Percentiles rank a stretch among this genome's conserved stretches.
phyloP scores from a whole-genome alignment of 257 asterid genomes.

The Gynochthodes officinalis region DNA sequence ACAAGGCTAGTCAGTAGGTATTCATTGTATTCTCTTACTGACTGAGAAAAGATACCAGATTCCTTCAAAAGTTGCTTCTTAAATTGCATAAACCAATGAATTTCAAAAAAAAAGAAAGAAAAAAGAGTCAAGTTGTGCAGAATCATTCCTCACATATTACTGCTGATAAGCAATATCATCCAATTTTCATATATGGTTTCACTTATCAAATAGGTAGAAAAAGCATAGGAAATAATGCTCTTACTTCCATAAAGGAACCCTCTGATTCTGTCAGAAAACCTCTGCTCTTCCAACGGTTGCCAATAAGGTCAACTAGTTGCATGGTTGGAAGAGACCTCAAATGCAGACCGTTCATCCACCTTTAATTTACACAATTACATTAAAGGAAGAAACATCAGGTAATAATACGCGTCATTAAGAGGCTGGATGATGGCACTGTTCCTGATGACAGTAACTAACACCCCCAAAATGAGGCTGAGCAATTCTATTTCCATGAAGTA shows the following conservation, averaged over 20 bases:
- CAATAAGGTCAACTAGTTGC: slow-evolving; percentile 54
- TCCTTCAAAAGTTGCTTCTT: not conserved
- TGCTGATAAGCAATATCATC: not conserved
- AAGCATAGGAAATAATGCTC: slow-evolving; percentile 5
- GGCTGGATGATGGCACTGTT: not conserved
- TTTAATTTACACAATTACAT: slow-evolving; percentile 35
- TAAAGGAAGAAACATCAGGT: slow-evolving; percentile 12
- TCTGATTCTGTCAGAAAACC: slow-evolving; percentile 56
- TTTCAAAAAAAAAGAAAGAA: not conserved
- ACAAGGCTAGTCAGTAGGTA: not conserved
- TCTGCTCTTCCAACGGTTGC: slow-evolving; percentile 70
- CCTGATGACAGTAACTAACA: slow-evolving; percentile 14
- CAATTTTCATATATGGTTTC: not conserved
- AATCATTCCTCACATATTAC: not conserved
- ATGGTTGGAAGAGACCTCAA: slow-evolving; percentile 72
- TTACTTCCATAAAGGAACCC: slow-evolving; percentile 76
- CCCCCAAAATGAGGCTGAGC: not conserved
- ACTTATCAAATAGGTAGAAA: not conserved
- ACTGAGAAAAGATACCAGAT: not conserved
- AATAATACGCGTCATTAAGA: slow-evolving; percentile 10
- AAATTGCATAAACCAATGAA: not conserved
- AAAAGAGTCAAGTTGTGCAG: not conserved
- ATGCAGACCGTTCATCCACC: slow-evolving; percentile 99
- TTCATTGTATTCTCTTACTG: not conserved
- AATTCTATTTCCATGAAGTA: not conserved